Conservation (phyloP, 2,329 filamentous ascomycete species). For the Colletotrichum kahawae region DNA sequence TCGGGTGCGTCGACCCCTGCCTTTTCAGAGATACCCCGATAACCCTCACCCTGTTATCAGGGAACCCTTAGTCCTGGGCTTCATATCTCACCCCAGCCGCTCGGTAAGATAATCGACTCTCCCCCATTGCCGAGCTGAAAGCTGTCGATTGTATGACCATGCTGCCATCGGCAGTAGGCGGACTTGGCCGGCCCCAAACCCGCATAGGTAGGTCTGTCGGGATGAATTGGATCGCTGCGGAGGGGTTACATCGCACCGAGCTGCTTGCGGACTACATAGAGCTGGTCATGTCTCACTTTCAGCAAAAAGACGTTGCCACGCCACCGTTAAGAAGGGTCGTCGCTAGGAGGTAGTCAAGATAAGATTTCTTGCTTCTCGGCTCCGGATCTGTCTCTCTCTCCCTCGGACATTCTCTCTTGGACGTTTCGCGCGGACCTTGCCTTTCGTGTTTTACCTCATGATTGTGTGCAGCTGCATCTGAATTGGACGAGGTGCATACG, state of each 20-base stretch:
- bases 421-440: neutral
- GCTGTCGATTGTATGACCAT: neutral
- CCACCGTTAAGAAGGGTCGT: neutral
- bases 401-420: neutral
- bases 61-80: neutral
- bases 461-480: neutral
- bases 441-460: neutral
- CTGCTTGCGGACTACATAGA: constrained; percentile 14
- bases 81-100: neutral
- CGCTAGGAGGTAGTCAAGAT: neutral
- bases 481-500: neutral
- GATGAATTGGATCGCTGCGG: neutral
- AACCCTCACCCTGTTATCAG: constrained; percentile 8
- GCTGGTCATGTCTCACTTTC: neutral
- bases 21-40: neutral
- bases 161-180: neutral
- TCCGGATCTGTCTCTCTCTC: neutral
- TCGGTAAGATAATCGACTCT: neutral
- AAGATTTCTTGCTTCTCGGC: neutral
- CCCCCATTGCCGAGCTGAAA: neutral
- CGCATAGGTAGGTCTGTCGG: neutral
- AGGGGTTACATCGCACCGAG: neutral
- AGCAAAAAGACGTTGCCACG: neutral
- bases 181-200: neutral
- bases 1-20: constrained; percentile 1